Evolutionary conservation across 495 filamentous ascomycete genomes (phyloP).

Genomic region (Eremomyces bilateralis): DNA sequence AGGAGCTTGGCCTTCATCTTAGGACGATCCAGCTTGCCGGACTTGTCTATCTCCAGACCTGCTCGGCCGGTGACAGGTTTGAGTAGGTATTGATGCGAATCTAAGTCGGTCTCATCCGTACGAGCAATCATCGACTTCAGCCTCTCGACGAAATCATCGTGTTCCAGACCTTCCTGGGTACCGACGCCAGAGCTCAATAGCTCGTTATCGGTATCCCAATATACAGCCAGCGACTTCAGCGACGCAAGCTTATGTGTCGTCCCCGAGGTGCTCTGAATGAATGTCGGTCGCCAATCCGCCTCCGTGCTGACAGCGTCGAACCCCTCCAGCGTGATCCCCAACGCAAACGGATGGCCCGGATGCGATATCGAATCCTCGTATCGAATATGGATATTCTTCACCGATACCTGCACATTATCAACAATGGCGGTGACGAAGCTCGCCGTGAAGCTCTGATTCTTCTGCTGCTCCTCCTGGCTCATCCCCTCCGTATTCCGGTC

Average conservation of each 20-base stretch:
- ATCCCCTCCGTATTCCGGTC: constrained; percentile 82
- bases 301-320: constrained; percentile 94
- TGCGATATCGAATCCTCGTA: constrained; percentile 96
- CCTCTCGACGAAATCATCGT: constrained; percentile 51
- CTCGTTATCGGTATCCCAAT: constrained; percentile 89
- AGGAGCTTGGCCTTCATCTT: constrained; percentile 78
- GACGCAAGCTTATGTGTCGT: constrained; percentile 84
- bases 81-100: constrained; percentile 71
- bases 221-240: constrained; percentile 68
- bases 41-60: constrained; percentile 83
- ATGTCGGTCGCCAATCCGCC: constrained; percentile 77
- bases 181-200: constrained; percentile 57
- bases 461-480: constrained; percentile 81
- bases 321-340: constrained; percentile 78
- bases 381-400: constrained; percentile 94
- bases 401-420: constrained; percentile 88
- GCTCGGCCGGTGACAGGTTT: constrained; percentile 86
- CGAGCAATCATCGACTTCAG: constrained; percentile 58
- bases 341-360: constrained; percentile 82
- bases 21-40: constrained; percentile 53
- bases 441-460: constrained; percentile 88
- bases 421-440: constrained; percentile 89
- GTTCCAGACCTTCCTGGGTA: constrained; percentile 34
- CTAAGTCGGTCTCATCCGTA: constrained; percentile 27
- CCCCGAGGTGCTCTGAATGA: constrained; percentile 63